These are phyloP conservation scores for Boletus insuetus DNA, from an alignment of 768 basidiomycete genomes.

Conservation along the genomic window DNA sequence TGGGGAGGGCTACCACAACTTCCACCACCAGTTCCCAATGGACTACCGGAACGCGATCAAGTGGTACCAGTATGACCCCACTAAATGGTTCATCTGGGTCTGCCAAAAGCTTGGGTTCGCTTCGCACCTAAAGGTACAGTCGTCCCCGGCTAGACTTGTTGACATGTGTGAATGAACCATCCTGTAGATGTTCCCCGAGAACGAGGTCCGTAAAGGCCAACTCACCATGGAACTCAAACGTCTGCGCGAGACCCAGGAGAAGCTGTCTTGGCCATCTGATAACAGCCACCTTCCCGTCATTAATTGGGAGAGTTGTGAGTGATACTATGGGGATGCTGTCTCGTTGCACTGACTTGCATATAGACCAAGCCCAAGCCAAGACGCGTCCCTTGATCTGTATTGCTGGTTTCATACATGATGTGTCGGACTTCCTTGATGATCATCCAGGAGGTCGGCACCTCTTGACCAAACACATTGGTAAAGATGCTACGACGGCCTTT, in stretches of 20 bases:
- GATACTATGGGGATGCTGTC: background rate
- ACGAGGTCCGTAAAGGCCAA: slow-evolving; percentile 81
- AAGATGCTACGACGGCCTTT: slow-evolving; percentile 91
- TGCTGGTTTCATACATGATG: slow-evolving; percentile 92
- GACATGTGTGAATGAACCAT: background rate
- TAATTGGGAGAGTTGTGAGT: slow-evolving; percentile 82
- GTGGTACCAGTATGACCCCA: slow-evolving; percentile 89
- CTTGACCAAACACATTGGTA: slow-evolving; percentile 81
- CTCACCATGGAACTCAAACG: slow-evolving; percentile 94
- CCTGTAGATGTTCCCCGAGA: slow-evolving; percentile 54
- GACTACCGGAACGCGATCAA: slow-evolving; percentile 96
- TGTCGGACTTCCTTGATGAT: slow-evolving; percentile 79
- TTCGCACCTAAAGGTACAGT: slow-evolving; percentile 50
- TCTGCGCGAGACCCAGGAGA: slow-evolving; percentile 73
- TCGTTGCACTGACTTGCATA: background rate
- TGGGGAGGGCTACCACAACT: slow-evolving; percentile 98
- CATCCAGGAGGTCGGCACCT: slow-evolving; percentile 90
- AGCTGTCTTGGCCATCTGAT: slow-evolving; percentile 75
- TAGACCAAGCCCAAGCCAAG: slow-evolving; percentile 76
- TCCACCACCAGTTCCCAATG: slow-evolving; percentile 97
- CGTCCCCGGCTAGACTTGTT: background rate
- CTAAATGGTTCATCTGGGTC: slow-evolving; percentile 81
- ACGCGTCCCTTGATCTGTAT: slow-evolving; percentile 82
- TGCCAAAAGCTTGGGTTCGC: slow-evolving; percentile 49
- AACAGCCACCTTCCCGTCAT: slow-evolving; percentile 75